A percentile compares a stretch with the other conserved stretches of the same genome.
These are phyloP conservation scores for Clitoria ternatea DNA, from an alignment of 306 rosid species.

Conservation along the genomic window DNA sequence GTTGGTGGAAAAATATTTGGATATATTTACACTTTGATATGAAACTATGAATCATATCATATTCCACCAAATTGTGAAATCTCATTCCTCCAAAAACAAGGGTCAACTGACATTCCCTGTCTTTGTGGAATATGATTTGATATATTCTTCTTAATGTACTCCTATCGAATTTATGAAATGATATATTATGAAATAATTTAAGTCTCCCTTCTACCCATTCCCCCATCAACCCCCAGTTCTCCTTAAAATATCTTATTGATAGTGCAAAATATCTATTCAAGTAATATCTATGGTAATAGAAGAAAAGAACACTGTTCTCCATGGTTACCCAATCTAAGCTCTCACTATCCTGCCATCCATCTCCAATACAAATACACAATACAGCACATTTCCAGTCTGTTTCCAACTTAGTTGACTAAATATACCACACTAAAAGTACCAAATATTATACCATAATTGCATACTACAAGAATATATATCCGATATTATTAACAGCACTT, in stretches of 20 bases:
- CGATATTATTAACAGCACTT: no score
- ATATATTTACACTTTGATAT: no score
- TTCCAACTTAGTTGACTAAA: neutral
- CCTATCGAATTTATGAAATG: neutral
- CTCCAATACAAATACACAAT: neutral
- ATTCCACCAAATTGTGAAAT: neutral
- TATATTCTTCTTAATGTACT: neutral
- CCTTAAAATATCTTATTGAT: neutral
- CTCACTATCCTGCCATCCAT: no score
- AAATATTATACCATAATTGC: no score
- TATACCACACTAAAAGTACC: neutral
- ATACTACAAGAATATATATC: no score
- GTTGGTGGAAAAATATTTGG: neutral
- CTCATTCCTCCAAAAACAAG: neutral
- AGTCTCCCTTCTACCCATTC: neutral
- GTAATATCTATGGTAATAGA: no score
- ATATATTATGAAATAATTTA: no score
- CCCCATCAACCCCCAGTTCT: neutral
- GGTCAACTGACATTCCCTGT: no score
- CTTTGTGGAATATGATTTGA: neutral
- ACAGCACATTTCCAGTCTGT: neutral
- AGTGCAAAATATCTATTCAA: no score
- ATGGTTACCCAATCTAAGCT: no score
- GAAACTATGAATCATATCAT: no score
- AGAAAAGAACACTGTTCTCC: no score